phyloP scores from a whole-genome alignment of 495 filamentous ascomycete genomes.

The Daldinia caldariorum region DNA sequence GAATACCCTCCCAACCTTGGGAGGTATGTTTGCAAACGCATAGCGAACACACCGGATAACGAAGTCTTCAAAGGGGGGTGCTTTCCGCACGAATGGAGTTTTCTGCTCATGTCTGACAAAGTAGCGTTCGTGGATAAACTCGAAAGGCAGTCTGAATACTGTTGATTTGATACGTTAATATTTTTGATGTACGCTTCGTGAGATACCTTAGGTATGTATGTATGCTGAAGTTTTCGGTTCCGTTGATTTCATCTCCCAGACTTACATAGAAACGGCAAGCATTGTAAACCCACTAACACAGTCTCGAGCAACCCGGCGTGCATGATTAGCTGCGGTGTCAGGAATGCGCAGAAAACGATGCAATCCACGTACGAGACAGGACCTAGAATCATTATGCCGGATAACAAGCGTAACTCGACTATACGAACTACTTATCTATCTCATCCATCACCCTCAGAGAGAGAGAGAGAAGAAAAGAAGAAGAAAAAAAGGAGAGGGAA shows the following conservation, averaged over 20 bases:
- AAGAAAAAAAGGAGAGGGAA: neutral
- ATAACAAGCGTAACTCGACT: neutral
- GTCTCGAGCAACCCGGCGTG: slow-evolving; percentile 66
- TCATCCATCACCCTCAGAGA: neutral
- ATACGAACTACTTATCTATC: neutral
- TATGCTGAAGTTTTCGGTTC: neutral
- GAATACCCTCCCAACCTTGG: slow-evolving; percentile 74
- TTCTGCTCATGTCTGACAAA: slow-evolving; percentile 55
- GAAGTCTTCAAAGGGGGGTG: slow-evolving; percentile 75
- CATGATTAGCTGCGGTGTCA: slow-evolving; percentile 71
- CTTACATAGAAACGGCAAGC: slow-evolving; percentile 77
- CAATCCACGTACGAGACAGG: slow-evolving; percentile 78
- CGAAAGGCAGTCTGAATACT: slow-evolving; percentile 67
- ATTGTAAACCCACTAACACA: slow-evolving; percentile 63
- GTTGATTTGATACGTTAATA: slow-evolving; percentile 15
- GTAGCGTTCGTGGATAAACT: slow-evolving; percentile 67
- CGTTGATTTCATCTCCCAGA: slow-evolving; percentile 6
- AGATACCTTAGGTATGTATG: no score
- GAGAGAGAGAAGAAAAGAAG: neutral
- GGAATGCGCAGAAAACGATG: slow-evolving; percentile 70
- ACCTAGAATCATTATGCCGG: slow-evolving; percentile 62
- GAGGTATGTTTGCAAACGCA: slow-evolving; percentile 74
- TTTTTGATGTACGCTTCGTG: slow-evolving; percentile 14
- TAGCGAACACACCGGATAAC: slow-evolving; percentile 79
- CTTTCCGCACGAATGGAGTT: slow-evolving; percentile 70